Conservation (phyloP, 805 yeast species). For the Sungouiella thailandica region DNA sequence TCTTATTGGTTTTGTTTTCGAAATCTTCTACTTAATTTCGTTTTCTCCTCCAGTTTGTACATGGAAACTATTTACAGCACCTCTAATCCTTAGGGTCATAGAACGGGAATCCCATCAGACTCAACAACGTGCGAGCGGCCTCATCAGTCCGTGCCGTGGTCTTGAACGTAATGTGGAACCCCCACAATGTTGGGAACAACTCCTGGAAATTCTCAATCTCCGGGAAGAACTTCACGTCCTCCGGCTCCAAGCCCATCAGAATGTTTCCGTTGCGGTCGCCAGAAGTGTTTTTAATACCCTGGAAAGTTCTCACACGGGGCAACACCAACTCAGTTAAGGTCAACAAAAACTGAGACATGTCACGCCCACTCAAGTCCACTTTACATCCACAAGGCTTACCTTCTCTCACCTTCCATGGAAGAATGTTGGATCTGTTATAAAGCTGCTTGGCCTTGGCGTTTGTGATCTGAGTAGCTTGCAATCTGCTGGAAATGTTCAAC, state of each 20-base stretch:
- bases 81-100: conserved; percentile 15
- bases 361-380: conserved; percentile 68
- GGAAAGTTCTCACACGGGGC: conserved; percentile 86
- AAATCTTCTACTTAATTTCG: no score
- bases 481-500: conserved; percentile 67
- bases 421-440: conserved; percentile 72
- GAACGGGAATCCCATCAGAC: conserved; percentile 82
- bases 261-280: conserved; percentile 88
- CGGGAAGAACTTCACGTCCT: conserved; percentile 80
- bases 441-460: conserved; percentile 75
- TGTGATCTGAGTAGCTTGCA: conserved; percentile 91
- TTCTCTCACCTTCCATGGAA: conserved; percentile 79
- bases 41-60: no score
- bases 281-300: conserved; percentile 66
- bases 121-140: conserved; percentile 80
- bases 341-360: conserved; percentile 77
- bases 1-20: no score
- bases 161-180: conserved; percentile 78
- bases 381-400: conserved; percentile 93
- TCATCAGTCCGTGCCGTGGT: conserved; percentile 88
- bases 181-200: conserved; percentile 81
- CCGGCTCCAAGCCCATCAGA: conserved; percentile 75
- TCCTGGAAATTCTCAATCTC: conserved; percentile 90
- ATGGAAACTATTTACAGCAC: neutral
- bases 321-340: conserved; percentile 89